A percentile compares a stretch with the other conserved stretches of the same genome.
phyloP scores from a whole-genome alignment of 805 yeast species.

The Wickerhamomyces xylosicus region DNA sequence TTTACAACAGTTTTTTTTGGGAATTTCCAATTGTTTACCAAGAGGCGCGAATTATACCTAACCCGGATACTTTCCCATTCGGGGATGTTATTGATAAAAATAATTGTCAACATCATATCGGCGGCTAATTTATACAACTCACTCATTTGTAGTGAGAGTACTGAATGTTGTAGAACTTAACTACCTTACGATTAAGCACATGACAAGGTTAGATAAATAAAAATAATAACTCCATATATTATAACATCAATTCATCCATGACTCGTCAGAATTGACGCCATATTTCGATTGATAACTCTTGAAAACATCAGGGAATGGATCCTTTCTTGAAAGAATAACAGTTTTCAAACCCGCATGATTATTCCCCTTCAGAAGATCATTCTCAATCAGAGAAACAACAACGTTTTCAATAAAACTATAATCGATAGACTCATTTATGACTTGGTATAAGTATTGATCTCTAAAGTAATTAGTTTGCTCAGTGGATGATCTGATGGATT shows the following conservation, averaged over 20 bases:
- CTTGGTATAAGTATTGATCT: slow-evolving; percentile 18
- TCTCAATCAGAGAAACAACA: slow-evolving; percentile 40
- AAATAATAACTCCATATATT: too few relatives aligned
- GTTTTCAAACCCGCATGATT: slow-evolving; percentile 29
- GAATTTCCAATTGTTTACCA: too few relatives aligned
- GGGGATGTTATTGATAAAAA: too few relatives aligned
- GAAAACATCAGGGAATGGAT: slow-evolving; percentile 29
- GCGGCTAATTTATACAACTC: too few relatives aligned
- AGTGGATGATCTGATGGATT: slow-evolving; percentile 14
- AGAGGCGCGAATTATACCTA: too few relatives aligned
- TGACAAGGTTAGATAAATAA: too few relatives aligned
- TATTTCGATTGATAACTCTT: slow-evolving; percentile 3
- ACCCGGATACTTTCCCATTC: too few relatives aligned
- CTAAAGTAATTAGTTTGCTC: slow-evolving; percentile 8
- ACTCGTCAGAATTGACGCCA: slow-evolving; percentile 4
- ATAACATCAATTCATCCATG: slow-evolving; percentile 13
- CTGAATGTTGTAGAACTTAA: too few relatives aligned
- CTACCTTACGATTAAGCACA: too few relatives aligned
- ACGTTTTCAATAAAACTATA: slow-evolving; percentile 34
- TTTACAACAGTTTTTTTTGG: too few relatives aligned
- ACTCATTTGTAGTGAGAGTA: too few relatives aligned
- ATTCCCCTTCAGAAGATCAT: slow-evolving; percentile 43
- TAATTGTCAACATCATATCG: too few relatives aligned
- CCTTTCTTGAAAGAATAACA: slow-evolving; percentile 31
- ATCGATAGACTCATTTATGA: slow-evolving; percentile 22